Evolutionary conservation across 768 basidiomycete species (phyloP).

Genomic region (Kondoa subrosea): DNA sequence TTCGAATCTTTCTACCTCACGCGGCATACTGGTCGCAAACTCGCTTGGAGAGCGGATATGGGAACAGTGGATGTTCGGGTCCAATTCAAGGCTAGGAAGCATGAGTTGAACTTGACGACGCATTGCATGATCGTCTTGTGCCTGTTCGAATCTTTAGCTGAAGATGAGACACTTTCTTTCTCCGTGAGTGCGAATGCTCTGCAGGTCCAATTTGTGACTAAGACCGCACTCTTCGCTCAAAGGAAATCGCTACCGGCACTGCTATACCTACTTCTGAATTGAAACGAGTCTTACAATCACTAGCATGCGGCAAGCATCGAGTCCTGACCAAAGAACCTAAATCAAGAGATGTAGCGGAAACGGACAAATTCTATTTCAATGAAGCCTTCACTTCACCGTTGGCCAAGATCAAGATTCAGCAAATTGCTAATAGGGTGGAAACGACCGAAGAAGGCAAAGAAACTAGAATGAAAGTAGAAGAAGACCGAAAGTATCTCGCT

Average conservation of each 20-base stretch:
- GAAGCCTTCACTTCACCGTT: slow-evolving; percentile 57
- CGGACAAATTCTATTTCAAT: slow-evolving; percentile 84
- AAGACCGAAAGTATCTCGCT: slow-evolving; percentile 71
- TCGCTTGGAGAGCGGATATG: slow-evolving; percentile 79
- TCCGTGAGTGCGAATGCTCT: slow-evolving; percentile 39
- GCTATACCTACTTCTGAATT: slow-evolving; percentile 58
- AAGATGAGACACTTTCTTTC: slow-evolving; percentile 59
- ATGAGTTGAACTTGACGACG: slow-evolving; percentile 86
- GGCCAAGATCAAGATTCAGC: slow-evolving; percentile 82
- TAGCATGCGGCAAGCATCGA: slow-evolving; percentile 88
- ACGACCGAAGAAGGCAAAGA: slow-evolving; percentile 70
- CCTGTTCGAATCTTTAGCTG: slow-evolving; percentile 57
- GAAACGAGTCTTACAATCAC: slow-evolving; percentile 80
- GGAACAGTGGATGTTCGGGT: slow-evolving; percentile 81
- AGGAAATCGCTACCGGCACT: slow-evolving; percentile 74
- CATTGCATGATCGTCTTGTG: slow-evolving; percentile 71
- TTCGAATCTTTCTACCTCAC: slow-evolving; percentile 83
- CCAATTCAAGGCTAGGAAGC: slow-evolving; percentile 56
- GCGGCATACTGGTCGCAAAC: slow-evolving; percentile 68
- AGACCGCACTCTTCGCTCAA: no score
- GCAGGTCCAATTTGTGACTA: neutral
- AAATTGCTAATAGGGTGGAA: slow-evolving; percentile 74
- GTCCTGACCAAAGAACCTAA: slow-evolving; percentile 79
- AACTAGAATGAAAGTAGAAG: slow-evolving; percentile 74
- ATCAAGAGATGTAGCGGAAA: slow-evolving; percentile 56